phyloP scores from a whole-genome alignment of 108 stramenopile species.

The Aureococcus anophagefferens region DNA sequence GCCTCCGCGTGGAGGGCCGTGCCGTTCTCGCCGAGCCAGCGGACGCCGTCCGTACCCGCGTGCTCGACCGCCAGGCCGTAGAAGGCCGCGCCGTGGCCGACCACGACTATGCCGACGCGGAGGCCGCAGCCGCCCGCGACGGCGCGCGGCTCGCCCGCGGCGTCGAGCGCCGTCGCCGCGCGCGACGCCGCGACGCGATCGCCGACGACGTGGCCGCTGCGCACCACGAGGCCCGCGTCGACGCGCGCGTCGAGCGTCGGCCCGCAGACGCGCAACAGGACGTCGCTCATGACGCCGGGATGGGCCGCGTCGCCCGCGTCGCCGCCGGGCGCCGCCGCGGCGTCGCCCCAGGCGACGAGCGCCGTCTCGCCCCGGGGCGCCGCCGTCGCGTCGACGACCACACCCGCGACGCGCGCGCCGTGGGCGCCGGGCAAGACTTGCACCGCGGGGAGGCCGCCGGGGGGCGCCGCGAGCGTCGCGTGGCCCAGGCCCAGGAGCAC shows the following conservation, averaged over 20 bases:
- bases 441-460: constrained; percentile 56
- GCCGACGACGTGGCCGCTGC: constrained; percentile 52
- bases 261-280: no score
- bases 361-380: neutral
- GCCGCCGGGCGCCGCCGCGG: neutral
- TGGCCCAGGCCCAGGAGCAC: constrained; percentile 40
- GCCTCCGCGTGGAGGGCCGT: neutral
- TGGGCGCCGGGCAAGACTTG: constrained; percentile 20
- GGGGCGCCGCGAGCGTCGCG: constrained; percentile 56
- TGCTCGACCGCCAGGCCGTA: constrained; percentile 65
- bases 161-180: constrained; percentile 40
- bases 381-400: constrained; percentile 32
- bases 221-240: constrained; percentile 24
- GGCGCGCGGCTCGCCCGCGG: no score
- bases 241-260: constrained; percentile 1
- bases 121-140: constrained; percentile 15
- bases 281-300: no score
- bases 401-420: constrained; percentile 63
- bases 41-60: constrained; percentile 47
- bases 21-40: constrained; percentile 65
- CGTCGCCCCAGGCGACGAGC: neutral
- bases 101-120: constrained; percentile 46
- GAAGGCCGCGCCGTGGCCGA: neutral
- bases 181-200: constrained; percentile 73
- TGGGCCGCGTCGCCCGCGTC: constrained; percentile 37